Conservation (phyloP, 2,329 filamentous ascomycete genomes). For the Colletotrichum higginsianum region DNA sequence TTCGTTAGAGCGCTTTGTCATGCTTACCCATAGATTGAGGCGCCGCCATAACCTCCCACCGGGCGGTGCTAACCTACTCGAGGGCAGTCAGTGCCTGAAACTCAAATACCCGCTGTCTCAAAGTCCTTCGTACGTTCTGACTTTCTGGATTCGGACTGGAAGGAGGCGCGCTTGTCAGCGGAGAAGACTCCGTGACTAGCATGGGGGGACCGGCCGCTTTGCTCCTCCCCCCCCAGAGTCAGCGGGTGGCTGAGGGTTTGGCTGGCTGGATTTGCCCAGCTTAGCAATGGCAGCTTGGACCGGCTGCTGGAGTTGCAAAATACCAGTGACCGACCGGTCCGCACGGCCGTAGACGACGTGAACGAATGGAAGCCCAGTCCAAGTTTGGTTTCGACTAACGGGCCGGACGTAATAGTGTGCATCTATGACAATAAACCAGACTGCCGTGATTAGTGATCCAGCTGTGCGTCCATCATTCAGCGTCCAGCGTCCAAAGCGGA, state of each 20-base stretch:
- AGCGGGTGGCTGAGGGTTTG: not conserved
- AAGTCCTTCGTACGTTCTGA: too few relatives aligned
- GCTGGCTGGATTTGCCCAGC: slow-evolving; percentile 10
- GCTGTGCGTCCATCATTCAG: too few relatives aligned
- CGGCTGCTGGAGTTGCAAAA: not conserved
- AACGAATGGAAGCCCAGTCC: not conserved
- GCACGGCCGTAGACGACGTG: not conserved
- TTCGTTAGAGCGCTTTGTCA: slow-evolving; percentile 20
- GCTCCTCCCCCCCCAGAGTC: not conserved
- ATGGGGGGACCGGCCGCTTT: not conserved
- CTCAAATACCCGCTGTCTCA: not conserved
- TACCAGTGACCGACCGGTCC: not conserved
- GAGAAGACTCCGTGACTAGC: slow-evolving; percentile 4
- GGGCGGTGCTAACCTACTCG: not conserved
- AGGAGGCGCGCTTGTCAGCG: slow-evolving; percentile 1
- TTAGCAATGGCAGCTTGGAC: not conserved
- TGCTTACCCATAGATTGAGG: slow-evolving; percentile 18
- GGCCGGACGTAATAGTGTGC: not conserved
- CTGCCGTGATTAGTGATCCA: not conserved
- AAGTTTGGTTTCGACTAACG: not conserved
- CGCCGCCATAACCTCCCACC: not conserved
- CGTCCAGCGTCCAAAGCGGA: not conserved
- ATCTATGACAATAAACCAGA: not conserved
- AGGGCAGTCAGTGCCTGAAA: slow-evolving; percentile 2
- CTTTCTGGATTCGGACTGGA: not conserved